Percentiles rank a stretch among this genome's conserved stretches.
Conservation (phyloP, 1,284 basidiomycete genomes). For the Pholiota adiposa region DNA sequence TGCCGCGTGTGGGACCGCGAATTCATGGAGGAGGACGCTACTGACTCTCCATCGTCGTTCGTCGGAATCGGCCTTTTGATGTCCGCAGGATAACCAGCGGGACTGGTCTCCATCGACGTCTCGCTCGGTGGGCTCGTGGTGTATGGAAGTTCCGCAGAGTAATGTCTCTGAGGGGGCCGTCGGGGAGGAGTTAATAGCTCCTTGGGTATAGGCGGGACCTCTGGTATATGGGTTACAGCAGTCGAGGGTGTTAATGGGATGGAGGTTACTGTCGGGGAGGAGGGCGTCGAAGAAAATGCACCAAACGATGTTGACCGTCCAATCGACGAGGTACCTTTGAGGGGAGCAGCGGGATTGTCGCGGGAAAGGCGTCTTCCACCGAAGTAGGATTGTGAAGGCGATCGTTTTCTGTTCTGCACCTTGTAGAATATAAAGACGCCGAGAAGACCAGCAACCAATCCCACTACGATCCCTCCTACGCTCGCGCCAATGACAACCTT, state of each 20-base stretch:
- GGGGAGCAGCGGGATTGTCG: conserved; percentile 15
- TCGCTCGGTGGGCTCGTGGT: background rate
- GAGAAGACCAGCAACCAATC: conserved; percentile 15
- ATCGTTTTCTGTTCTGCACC: conserved; percentile 9
- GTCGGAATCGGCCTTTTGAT: conserved; percentile 7
- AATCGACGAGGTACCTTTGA: conserved; percentile 16
- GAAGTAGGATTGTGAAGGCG: conserved; percentile 22
- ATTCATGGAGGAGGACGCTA: conserved; percentile 17
- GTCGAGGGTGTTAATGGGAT: conserved; percentile 6
- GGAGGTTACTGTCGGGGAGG: background rate
- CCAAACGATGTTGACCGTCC: conserved; percentile 7
- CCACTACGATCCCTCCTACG: conserved; percentile 19
- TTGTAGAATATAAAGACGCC: conserved; percentile 15
- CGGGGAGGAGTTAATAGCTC: background rate
- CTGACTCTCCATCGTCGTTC: conserved; percentile 4
- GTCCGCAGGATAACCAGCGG: conserved; percentile 8
- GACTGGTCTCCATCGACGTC: background rate
- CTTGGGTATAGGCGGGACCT: background rate
- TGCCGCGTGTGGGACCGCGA: conserved; percentile 9
- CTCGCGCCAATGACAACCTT: conserved; percentile 18
- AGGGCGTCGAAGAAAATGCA: conserved; percentile 3
- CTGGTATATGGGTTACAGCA: background rate
- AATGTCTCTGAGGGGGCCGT: background rate
- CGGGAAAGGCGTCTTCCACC: conserved; percentile 11
- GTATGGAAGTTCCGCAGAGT: background rate